A percentile compares a stretch with the other conserved stretches of the same genome.
Evolutionary conservation across 495 filamentous ascomycete species (phyloP).

Genomic region (Aspergillus indologenus): DNA sequence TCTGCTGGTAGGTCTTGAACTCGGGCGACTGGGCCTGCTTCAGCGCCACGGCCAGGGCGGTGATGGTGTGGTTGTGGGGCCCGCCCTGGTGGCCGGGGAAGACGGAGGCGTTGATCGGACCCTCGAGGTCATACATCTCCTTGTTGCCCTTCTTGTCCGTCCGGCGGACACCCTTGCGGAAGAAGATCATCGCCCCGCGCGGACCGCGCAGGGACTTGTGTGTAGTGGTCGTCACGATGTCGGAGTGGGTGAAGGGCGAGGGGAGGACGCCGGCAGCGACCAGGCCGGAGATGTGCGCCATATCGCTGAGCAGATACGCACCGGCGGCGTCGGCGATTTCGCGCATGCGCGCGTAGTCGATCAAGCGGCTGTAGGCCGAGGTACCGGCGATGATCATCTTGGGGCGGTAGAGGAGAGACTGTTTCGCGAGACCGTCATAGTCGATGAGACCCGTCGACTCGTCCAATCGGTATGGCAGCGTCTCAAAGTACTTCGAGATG

Average conservation of each 20-base stretch:
- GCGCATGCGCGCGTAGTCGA: slow-evolving; percentile 88
- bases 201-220: slow-evolving; percentile 97
- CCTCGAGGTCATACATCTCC: slow-evolving; percentile 87
- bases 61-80: slow-evolving; percentile 98
- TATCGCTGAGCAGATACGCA: slow-evolving; percentile 89
- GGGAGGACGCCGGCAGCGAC: slow-evolving; percentile 88
- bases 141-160: slow-evolving; percentile 84
- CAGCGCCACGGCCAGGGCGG: slow-evolving; percentile 86
- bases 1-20: slow-evolving; percentile 84
- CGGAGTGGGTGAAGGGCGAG: slow-evolving; percentile 82
- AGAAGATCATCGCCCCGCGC: slow-evolving; percentile 97
- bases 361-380: slow-evolving; percentile 89
- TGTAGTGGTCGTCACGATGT: slow-evolving; percentile 96
- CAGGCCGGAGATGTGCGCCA: slow-evolving; percentile 97
- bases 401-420: slow-evolving; percentile 82
- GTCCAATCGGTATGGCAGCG: slow-evolving; percentile 87
- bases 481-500: slow-evolving; percentile 98
- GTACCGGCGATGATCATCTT: slow-evolving; percentile 95
- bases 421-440: slow-evolving; percentile 82
- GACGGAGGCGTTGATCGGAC: slow-evolving; percentile 91
- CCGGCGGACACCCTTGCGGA: slow-evolving; percentile 81
- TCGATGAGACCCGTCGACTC: slow-evolving; percentile 90
- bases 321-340: slow-evolving; percentile 85
- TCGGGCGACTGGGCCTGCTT: slow-evolving; percentile 89
- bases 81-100: slow-evolving; percentile 99